Percentiles rank a stretch among this genome's conserved stretches.
These are phyloP conservation scores for Tremella fuciformis DNA, from an alignment of 768 basidiomycete genomes.

Conservation along the genomic window DNA sequence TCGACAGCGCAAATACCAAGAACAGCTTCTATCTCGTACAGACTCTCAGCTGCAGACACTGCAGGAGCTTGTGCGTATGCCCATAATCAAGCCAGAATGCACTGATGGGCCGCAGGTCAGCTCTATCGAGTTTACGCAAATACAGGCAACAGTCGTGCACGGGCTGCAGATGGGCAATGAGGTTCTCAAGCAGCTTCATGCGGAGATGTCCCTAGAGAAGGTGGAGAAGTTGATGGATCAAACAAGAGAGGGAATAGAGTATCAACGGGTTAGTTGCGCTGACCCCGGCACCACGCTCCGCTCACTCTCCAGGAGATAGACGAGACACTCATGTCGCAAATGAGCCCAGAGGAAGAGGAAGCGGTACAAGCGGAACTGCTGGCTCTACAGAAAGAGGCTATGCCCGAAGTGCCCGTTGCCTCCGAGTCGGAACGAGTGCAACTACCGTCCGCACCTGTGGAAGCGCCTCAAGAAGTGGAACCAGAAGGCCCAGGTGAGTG, in stretches of 20 bases:
- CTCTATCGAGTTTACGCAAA: slow-evolving; percentile 91
- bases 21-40: slow-evolving; percentile 78
- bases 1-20: slow-evolving; percentile 89
- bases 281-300: slow-evolving; percentile 4
- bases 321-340: slow-evolving; percentile 73
- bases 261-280: slow-evolving; percentile 66
- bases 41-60: slow-evolving; percentile 83
- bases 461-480: slow-evolving; percentile 30
- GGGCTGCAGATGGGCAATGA: slow-evolving; percentile 91
- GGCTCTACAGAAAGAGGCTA: slow-evolving; percentile 59
- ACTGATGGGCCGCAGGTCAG: slow-evolving; percentile 64
- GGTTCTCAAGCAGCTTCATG: slow-evolving; percentile 88
- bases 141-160: slow-evolving; percentile 87
- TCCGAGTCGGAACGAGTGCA: slow-evolving; percentile 29
- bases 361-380: slow-evolving; percentile 80
- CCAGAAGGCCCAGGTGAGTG: slow-evolving; percentile 10
- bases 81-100: not conserved
- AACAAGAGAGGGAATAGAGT: slow-evolving; percentile 85
- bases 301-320: slow-evolving; percentile 71
- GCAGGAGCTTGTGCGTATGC: slow-evolving; percentile 71
- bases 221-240: slow-evolving; percentile 94
- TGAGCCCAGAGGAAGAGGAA: slow-evolving; percentile 88
- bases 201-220: slow-evolving; percentile 83
- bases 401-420: slow-evolving; percentile 40
- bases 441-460: slow-evolving; percentile 35